Conservation (phyloP, 495 filamentous ascomycete species). For the Neurospora africana region DNA sequence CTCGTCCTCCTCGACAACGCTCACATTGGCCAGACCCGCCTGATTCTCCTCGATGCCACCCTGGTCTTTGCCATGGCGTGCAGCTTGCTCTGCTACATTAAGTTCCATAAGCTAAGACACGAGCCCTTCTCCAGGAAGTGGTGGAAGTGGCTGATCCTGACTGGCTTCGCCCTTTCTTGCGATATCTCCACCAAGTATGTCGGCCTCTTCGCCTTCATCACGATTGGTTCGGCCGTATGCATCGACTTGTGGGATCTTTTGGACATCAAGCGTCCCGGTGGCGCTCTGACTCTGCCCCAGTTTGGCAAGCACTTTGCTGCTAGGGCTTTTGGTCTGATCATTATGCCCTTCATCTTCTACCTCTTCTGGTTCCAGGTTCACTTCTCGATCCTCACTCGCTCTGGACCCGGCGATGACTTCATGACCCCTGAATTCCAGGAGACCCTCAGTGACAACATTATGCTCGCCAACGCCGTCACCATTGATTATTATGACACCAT, state of each 20-base stretch:
- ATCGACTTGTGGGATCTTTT: slow-evolving; percentile 94
- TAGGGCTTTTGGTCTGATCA: slow-evolving; percentile 68
- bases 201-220: slow-evolving; percentile 87
- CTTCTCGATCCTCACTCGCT: slow-evolving; percentile 78
- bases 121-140: slow-evolving; percentile 85
- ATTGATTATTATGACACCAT: slow-evolving; percentile 88
- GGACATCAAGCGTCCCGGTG: slow-evolving; percentile 70
- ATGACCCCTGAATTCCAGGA: slow-evolving; percentile 98
- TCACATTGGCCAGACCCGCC: slow-evolving; percentile 89
- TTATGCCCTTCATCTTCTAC: slow-evolving; percentile 94
- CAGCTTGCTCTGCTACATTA: slow-evolving; percentile 85
- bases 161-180: slow-evolving; percentile 86
- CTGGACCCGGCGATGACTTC: slow-evolving; percentile 94
- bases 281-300: slow-evolving; percentile 61
- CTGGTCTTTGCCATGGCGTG: slow-evolving; percentile 92
- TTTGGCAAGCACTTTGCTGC: slow-evolving; percentile 88
- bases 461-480: slow-evolving; percentile 73
- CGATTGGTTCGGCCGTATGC: slow-evolving; percentile 83
- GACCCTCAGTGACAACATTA: slow-evolving; percentile 85
- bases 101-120: slow-evolving; percentile 94
- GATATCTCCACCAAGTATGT: slow-evolving; percentile 99
- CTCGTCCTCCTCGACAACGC: slow-evolving; percentile 95
- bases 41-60: slow-evolving; percentile 92
- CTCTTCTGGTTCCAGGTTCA: slow-evolving; percentile 99
- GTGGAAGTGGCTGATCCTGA: slow-evolving; percentile 99